A percentile compares a stretch with the other conserved stretches of the same genome.
Evolutionary conservation across 176 grass and related monocot genomes (phyloP).

Genomic region (Musa acuminata): DNA sequence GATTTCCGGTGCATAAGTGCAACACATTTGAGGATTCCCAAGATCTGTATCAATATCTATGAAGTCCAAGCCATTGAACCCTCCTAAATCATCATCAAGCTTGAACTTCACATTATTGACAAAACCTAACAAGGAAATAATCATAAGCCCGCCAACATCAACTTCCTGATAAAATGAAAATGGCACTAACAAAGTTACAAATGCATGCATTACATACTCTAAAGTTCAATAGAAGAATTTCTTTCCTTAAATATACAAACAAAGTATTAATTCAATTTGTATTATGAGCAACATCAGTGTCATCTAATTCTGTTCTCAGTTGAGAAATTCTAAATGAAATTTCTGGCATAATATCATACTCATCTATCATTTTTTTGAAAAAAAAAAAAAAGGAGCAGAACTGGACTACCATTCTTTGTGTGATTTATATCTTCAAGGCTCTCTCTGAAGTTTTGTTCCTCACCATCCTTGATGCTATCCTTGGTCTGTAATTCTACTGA

Average conservation of each 20-base stretch:
- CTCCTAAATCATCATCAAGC: conserved; percentile 33
- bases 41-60: conserved; percentile 49
- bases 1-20: conserved; percentile 39
- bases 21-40: conserved; percentile 60
- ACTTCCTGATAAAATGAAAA: background rate
- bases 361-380: background rate
- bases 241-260: background rate
- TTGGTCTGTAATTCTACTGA: conserved; percentile 12
- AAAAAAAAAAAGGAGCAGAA: background rate
- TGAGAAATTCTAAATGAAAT: background rate
- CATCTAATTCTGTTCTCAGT: background rate
- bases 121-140: conserved; percentile 5
- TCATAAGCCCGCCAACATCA: background rate
- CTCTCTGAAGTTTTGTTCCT: conserved; percentile 12
- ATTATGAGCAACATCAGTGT: background rate
- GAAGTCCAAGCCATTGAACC: conserved; percentile 22
- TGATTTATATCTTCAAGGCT: conserved; percentile 13
- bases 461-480: conserved; percentile 3
- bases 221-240: no score
- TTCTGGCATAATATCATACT: background rate
- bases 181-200: no score
- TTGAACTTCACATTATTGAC: background rate
- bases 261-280: no score
- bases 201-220: no score
- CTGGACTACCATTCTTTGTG: conserved; percentile 30